phyloP scores from a whole-genome alignment of 106 monocot species.

The Dendrobium nobile region DNA sequence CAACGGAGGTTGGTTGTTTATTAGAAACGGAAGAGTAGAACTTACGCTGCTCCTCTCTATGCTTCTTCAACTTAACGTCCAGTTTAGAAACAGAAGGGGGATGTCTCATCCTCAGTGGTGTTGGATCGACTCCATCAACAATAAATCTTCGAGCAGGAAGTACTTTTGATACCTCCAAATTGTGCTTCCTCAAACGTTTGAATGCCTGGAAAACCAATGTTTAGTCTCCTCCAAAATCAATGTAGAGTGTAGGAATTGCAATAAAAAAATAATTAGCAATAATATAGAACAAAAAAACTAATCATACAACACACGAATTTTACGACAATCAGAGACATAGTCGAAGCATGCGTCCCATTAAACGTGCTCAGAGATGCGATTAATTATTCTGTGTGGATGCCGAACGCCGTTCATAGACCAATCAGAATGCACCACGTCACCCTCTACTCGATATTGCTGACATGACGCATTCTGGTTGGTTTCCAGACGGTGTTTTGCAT shows the following conservation, averaged over 20 bases:
- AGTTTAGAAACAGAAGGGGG: neutral
- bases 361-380: too few relatives aligned
- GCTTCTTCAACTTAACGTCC: neutral
- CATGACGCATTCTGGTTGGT: too few relatives aligned
- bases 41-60: neutral
- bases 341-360: too few relatives aligned
- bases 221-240: neutral
- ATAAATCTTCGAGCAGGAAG: neutral
- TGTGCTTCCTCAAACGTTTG: conserved; percentile 9
- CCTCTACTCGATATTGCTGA: too few relatives aligned
- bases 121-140: neutral
- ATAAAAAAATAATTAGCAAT: neutral
- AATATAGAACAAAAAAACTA: neutral
- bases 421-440: too few relatives aligned
- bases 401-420: too few relatives aligned
- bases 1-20: neutral
- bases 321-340: too few relatives aligned
- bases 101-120: neutral
- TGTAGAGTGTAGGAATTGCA: neutral
- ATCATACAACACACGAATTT: too few relatives aligned
- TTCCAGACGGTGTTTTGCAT: too few relatives aligned
- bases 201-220: neutral
- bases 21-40: neutral
- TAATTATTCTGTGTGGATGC: too few relatives aligned
- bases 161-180: neutral